These are phyloP conservation scores for Aspergillus ostianus DNA, from an alignment of 495 filamentous ascomycete species.

Conservation along the genomic window DNA sequence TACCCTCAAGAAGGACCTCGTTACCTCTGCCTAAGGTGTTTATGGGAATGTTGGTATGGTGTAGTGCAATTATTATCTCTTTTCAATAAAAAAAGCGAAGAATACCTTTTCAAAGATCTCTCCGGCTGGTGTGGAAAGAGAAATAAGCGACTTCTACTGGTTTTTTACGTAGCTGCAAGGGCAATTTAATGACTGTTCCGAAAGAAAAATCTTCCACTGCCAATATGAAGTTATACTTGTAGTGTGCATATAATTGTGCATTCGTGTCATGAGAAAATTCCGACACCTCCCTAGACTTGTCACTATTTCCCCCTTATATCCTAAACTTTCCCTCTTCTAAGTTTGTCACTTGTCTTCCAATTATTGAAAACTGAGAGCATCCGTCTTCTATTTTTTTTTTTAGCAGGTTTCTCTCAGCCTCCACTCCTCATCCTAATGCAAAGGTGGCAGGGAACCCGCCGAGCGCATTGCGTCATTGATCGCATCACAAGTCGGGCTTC, in stretches of 20 bases:
- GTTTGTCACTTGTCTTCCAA: too few relatives aligned
- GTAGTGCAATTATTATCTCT: conserved; percentile 43
- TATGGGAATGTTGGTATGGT: conserved; percentile 36
- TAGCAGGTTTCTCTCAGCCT: not conserved
- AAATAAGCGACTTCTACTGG: not conserved
- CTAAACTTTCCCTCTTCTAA: not conserved
- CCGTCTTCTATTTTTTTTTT: not conserved
- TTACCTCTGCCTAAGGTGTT: conserved; percentile 66
- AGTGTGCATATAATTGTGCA: too few relatives aligned
- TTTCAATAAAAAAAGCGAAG: conserved; percentile 48
- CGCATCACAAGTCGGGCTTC: conserved; percentile 22
- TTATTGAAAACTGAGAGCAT: not conserved
- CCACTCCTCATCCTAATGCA: not conserved
- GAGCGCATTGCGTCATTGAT: conserved; percentile 44
- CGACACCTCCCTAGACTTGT: not conserved
- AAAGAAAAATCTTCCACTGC: not conserved
- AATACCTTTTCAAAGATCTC: conserved; percentile 29
- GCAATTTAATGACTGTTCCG: conserved; percentile 7
- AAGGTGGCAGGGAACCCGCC: conserved; percentile 16
- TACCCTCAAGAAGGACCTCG: conserved; percentile 98
- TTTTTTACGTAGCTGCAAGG: conserved; percentile 18
- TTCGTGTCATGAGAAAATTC: not conserved
- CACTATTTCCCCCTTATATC: not conserved
- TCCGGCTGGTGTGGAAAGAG: conserved; percentile 14
- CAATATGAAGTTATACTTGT: too few relatives aligned